Conservation (phyloP, 1,284 basidiomycete species). For the Coniferiporia weirii region DNA sequence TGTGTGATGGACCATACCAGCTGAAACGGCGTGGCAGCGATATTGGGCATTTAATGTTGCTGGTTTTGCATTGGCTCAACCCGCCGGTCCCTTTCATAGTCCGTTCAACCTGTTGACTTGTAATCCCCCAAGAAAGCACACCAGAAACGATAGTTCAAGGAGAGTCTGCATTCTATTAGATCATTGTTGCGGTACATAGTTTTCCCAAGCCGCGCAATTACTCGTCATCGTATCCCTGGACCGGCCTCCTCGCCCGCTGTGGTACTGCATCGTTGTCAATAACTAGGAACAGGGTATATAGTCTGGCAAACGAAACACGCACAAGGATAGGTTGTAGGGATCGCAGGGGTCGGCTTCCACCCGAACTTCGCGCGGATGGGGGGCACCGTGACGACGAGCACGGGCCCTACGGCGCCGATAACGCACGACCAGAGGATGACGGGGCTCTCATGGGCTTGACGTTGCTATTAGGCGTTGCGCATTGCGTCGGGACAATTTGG, state of each 20-base stretch:
- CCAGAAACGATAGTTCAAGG: neutral
- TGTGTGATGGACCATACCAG: no score
- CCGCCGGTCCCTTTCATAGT: no score
- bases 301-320: slow-evolving; percentile 31
- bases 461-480: slow-evolving; percentile 43
- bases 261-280: slow-evolving; percentile 25
- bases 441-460: slow-evolving; percentile 87
- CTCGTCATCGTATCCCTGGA: slow-evolving; percentile 41
- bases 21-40: no score
- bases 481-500: slow-evolving; percentile 34
- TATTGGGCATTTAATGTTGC: no score
- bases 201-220: slow-evolving; percentile 16
- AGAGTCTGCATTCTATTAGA: neutral
- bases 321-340: slow-evolving; percentile 88
- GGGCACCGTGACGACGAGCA: slow-evolving; percentile 73
- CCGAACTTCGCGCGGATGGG: slow-evolving; percentile 73
- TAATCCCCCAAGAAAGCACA: no score
- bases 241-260: slow-evolving; percentile 32
- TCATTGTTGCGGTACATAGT: neutral
- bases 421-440: slow-evolving; percentile 87
- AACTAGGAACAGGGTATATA: neutral
- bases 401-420: slow-evolving; percentile 74
- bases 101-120: neutral
- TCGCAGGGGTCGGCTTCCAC: slow-evolving; percentile 66
- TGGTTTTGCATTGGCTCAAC: no score